Base-by-base conservation (phyloP, 2,329 filamentous ascomycete genomes). In the Diaporthe sp. region DNA sequence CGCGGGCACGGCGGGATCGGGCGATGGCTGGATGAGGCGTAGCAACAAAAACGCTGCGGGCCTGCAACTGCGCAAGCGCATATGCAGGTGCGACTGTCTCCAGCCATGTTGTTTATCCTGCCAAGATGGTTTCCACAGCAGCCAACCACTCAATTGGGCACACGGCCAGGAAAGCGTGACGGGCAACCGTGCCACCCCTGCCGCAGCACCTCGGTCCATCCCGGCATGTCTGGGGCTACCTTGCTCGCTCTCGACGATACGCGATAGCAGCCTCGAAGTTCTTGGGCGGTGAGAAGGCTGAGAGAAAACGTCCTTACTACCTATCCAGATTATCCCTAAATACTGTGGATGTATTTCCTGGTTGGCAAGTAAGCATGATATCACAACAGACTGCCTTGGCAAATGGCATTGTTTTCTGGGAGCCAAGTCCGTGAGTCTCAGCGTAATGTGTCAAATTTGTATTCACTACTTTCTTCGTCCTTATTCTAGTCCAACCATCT, bases 31-130 rank as follows among this genome's bases (percentile, higher is more conserved):
- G 58, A 35, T 30, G 37, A 74, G 53, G 44, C 63, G 47, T 66
- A 44, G 22, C 50, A 56, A 47, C 61, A 44, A 50, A 47, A 70
- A 42, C 9, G 25, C 44, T 37, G 63, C 44, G 42, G 32, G 37
- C 58, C 39, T 55, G 50, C 30, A 51, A 61, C 53, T 58, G 65
- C 35, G 65, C 37, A 39, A 56, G 72, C 69, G 39, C 47, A 59
- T 44, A 30, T 66, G 69, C 69, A 72, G 58, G 59, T 70, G 73
- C 71, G 73, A 70, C 59, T 55, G 69, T 37, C 32, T 68, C 63
- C 63, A 68, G 63, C 63, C 63, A 68, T 68, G 44, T 68, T 74
- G 61, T 74, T 69, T 72, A 75, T 71, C 70, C 63, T 68, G 63
- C 63, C 63, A 68, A 68, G 70, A 44, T 39, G 37, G 70, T 72